phyloP scores from a whole-genome alignment of 257 asterid genomes.

The Rauvolfia tetraphylla region DNA sequence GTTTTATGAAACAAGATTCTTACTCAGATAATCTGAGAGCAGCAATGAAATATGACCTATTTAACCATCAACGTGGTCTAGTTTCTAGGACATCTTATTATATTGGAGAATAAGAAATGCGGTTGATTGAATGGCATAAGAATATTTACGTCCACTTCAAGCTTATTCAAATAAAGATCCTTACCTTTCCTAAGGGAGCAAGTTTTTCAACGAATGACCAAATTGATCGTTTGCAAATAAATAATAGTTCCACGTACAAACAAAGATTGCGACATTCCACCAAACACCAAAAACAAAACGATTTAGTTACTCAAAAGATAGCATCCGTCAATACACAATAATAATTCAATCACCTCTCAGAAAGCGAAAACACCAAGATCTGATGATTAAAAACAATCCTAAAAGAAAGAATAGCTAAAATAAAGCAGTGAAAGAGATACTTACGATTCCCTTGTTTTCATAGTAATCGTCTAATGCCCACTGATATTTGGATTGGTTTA shows the following conservation, averaged over 20 bases:
- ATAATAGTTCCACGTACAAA: neutral
- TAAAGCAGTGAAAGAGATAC: slow-evolving; percentile 1
- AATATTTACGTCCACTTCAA: neutral
- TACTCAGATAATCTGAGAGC: neutral
- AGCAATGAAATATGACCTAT: neutral
- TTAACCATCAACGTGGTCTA: neutral
- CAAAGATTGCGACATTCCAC: neutral
- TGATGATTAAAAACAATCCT: neutral
- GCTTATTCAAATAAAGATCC: neutral
- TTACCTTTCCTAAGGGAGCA: neutral
- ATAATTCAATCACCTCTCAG: too few species aligned
- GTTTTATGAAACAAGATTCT: neutral
- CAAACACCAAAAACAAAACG: neutral
- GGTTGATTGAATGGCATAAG: neutral
- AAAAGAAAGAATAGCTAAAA: neutral
- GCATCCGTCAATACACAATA: neutral
- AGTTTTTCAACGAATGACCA: neutral
- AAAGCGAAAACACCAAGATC: neutral
- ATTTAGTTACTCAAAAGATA: neutral
- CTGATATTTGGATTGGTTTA: slow-evolving; percentile 93
- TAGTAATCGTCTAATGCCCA: slow-evolving; percentile 93
- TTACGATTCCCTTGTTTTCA: slow-evolving; percentile 59
- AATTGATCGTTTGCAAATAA: neutral
- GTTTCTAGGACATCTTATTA: neutral
- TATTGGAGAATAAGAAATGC: neutral